Base-by-base conservation (phyloP, 176 grass and related monocot species). In the Avena atlantica region DNA sequence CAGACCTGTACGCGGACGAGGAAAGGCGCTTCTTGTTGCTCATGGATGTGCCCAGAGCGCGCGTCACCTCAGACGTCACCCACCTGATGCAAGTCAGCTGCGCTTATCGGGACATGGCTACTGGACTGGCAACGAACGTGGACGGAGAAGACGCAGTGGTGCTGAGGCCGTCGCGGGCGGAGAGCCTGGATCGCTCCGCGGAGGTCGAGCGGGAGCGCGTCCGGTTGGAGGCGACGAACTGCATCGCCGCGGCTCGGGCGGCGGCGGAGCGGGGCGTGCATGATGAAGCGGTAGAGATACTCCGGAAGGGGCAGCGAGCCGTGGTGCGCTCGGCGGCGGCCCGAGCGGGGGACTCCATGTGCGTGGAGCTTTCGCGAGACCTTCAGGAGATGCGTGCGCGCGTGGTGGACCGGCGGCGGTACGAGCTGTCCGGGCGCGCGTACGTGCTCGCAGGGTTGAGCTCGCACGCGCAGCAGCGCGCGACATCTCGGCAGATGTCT, bases 21-120 rank as follows among this genome's bases (percentile, higher is more conserved):
- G 95, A 93, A 88, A 92, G 95, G 88, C 91, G 92, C 49, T 93
- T 98, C 87, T 34, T 95, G 52, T 36, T 98, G 60, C 83, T 91
- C 69, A 17, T 98, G 14, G 57, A 89, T 23, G 81, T 98, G 40
- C 91, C 94, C 13, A 78, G 84, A 29, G 83, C 53, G 36, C 31
- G 21, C 12, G 16, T 57, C 19, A 14, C 5, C 20, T 50, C 68
- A 11, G 81, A 86, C 29, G 82, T 69, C 66, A 92, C 71, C 17
- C 73, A 14, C 25, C 72, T 98, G 4, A 15, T 98, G n/a, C 34
- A 86, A 57, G 83, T 86, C 34, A 80, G 84, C 49, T 98, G 92
- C 72, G 42, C 71, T 21, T 98, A 98, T 47, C 89, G 81, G 76
- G 95, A 95, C 85, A 92, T 85, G 52, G 84, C 82, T 58, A 87